Conservation (phyloP, 805 yeast genomes). For the Barnettozyma sp. region DNA sequence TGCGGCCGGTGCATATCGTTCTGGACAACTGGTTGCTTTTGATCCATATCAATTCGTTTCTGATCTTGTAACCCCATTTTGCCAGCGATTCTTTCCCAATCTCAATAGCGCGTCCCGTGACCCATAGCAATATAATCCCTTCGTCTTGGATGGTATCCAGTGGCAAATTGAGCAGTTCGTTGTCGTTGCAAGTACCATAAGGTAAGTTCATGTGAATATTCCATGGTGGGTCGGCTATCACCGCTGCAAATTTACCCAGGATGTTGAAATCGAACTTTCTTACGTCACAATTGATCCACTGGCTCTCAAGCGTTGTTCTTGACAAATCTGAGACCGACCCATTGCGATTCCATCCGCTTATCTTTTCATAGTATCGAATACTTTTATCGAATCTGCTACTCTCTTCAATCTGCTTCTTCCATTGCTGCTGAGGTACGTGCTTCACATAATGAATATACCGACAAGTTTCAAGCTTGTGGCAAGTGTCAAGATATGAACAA, state of each 20-base stretch:
- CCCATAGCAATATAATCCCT: slow-evolving; percentile 85
- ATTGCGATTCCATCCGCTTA: slow-evolving; percentile 29
- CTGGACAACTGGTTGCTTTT: slow-evolving; percentile 82
- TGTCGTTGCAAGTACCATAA: slow-evolving; percentile 71
- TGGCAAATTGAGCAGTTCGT: slow-evolving; percentile 61
- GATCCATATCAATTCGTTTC: slow-evolving; percentile 85
- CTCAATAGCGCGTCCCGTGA: slow-evolving; percentile 90
- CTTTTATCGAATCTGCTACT: slow-evolving; percentile 20
- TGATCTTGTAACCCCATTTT: slow-evolving; percentile 76
- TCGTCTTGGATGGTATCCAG: slow-evolving; percentile 69
- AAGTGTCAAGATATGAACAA: slow-evolving; percentile 90
- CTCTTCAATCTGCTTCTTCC: slow-evolving; percentile 16
- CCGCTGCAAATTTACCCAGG: slow-evolving; percentile 75
- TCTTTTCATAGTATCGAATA: slow-evolving; percentile 18
- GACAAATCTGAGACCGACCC: slow-evolving; percentile 29
- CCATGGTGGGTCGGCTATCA: slow-evolving; percentile 88
- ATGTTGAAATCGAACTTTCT: slow-evolving; percentile 59
- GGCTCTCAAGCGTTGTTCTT: slow-evolving; percentile 46
- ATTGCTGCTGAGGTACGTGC: slow-evolving; percentile 31
- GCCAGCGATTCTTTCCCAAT: slow-evolving; percentile 69
- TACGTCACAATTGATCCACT: slow-evolving; percentile 86
- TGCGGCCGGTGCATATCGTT: slow-evolving; percentile 90
- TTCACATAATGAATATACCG: slow-evolving; percentile 71
- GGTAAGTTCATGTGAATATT: slow-evolving; percentile 86
- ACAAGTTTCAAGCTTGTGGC: slow-evolving; percentile 78